A percentile compares a stretch with the other conserved stretches of the same genome.
Evolutionary conservation across 176 grass and related monocot genomes (phyloP).

Genomic region (Saccharum officinarum): DNA sequence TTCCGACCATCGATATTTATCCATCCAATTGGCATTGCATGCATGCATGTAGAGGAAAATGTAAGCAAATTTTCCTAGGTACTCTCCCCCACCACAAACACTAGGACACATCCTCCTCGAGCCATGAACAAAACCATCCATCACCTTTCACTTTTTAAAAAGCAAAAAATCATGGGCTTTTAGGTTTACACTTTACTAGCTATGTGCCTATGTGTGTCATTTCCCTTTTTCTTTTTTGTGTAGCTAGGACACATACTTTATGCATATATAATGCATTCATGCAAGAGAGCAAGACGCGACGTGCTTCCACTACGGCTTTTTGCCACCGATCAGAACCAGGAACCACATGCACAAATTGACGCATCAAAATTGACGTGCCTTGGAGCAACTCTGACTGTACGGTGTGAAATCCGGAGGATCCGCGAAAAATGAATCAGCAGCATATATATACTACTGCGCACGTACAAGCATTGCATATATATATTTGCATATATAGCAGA

Average conservation of each 20-base stretch:
- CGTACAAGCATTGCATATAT: too few species aligned
- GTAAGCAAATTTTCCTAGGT: conserved; percentile 9
- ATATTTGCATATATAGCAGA: too few species aligned
- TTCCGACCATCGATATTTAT: too few species aligned
- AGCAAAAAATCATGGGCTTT: conserved; percentile 13
- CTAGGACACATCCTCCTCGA: conserved; percentile 46
- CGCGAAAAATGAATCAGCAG: too few species aligned
- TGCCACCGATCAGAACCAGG: not conserved
- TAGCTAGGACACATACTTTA: not conserved
- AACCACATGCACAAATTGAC: not conserved
- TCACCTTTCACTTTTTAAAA: conserved; percentile 45
- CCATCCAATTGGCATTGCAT: not conserved
- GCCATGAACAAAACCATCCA: conserved; percentile 30
- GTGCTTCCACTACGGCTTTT: conserved; percentile 18
- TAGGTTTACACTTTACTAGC: conserved; percentile 23
- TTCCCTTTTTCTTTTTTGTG: conserved; percentile 1
- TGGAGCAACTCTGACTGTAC: too few species aligned
- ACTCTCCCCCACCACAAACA: not conserved
- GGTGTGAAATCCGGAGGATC: too few species aligned
- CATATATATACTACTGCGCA: too few species aligned
- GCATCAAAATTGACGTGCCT: too few species aligned
- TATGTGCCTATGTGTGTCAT: not conserved
- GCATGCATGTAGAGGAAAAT: not conserved
- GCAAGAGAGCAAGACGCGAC: not conserved
- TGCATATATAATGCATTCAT: not conserved